phyloP scores from a whole-genome alignment of 495 filamentous ascomycete genomes.

The Hypoxylon perforatum region DNA sequence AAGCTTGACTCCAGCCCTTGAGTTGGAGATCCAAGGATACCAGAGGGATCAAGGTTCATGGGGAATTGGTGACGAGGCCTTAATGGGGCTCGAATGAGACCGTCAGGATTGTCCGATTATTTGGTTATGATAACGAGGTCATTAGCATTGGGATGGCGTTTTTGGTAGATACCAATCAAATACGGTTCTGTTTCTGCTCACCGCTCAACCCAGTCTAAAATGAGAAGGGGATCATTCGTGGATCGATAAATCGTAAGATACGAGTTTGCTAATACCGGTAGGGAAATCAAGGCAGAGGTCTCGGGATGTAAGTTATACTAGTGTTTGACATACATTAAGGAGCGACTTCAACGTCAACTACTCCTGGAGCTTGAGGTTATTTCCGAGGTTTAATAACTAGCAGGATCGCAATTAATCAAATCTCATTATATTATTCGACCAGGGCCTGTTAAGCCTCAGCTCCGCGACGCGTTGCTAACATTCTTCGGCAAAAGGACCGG shows the following conservation, averaged over 20 bases:
- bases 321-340: too few relatives aligned
- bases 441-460: slow-evolving; percentile 6
- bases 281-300: not conserved
- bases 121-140: slow-evolving; percentile 3
- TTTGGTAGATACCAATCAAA: slow-evolving; percentile 47
- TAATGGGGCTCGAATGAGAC: slow-evolving; percentile 61
- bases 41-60: slow-evolving; percentile 52
- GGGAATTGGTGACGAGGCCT: slow-evolving; percentile 66
- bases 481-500: slow-evolving; percentile 39
- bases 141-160: slow-evolving; percentile 42
- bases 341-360: too few relatives aligned
- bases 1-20: slow-evolving; percentile 41
- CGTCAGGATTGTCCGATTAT: not conserved
- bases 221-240: not conserved
- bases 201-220: not conserved
- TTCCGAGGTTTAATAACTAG: too few relatives aligned
- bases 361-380: too few relatives aligned
- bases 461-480: slow-evolving; percentile 9
- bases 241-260: not conserved
- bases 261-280: not conserved
- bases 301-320: too few relatives aligned
- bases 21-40: slow-evolving; percentile 60
- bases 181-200: slow-evolving; percentile 21
- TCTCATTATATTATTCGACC: not conserved
- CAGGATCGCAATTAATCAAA: not conserved